Evolutionary conservation across 2,329 filamentous ascomycete genomes (phyloP).

Genomic region (Chaetomiaceae sp.): DNA sequence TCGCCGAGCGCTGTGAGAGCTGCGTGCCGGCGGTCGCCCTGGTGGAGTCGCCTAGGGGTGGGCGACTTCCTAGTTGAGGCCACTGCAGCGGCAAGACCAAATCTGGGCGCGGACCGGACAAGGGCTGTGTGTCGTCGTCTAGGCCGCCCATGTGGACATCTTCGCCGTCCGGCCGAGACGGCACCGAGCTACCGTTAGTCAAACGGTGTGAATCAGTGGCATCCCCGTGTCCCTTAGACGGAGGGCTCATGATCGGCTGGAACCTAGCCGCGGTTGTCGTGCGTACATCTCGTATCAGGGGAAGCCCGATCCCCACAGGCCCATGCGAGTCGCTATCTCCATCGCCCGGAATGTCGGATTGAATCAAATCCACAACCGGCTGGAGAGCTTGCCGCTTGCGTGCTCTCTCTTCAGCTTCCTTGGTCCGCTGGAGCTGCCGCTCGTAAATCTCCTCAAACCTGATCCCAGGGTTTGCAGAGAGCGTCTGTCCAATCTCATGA

Average conservation of each 20-base stretch:
- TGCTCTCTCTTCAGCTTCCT: constrained; percentile 52
- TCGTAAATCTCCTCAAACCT: constrained; percentile 80
- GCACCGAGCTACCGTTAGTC: constrained; percentile 52
- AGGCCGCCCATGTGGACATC: constrained; percentile 59
- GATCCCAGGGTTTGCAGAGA: constrained; percentile 50
- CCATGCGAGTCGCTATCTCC: constrained; percentile 51
- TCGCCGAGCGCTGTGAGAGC: constrained; percentile 57
- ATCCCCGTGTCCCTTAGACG: constrained; percentile 53
- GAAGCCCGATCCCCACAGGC: constrained; percentile 57
- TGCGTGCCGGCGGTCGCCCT: constrained; percentile 44
- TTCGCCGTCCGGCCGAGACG: constrained; percentile 41
- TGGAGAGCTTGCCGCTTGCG: constrained; percentile 59
- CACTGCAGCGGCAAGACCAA: constrained; percentile 48
- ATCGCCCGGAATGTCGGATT: constrained; percentile 44
- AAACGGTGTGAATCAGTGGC: constrained; percentile 35
- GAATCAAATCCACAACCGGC: constrained; percentile 43
- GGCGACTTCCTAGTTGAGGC: constrained; percentile 18
- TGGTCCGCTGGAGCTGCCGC: constrained; percentile 61
- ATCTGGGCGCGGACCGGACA: constrained; percentile 29
- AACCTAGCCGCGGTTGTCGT: constrained; percentile 45
- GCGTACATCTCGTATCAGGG: constrained; percentile 50
- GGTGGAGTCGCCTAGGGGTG: constrained; percentile 31
- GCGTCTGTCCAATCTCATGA: constrained; percentile 55
- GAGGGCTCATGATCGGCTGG: constrained; percentile 49
- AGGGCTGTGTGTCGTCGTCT: constrained; percentile 41